A percentile compares a stretch with the other conserved stretches of the same genome.
Evolutionary conservation across 257 asterid genomes (phyloP).

Genomic region (Solanum medicagineum): DNA sequence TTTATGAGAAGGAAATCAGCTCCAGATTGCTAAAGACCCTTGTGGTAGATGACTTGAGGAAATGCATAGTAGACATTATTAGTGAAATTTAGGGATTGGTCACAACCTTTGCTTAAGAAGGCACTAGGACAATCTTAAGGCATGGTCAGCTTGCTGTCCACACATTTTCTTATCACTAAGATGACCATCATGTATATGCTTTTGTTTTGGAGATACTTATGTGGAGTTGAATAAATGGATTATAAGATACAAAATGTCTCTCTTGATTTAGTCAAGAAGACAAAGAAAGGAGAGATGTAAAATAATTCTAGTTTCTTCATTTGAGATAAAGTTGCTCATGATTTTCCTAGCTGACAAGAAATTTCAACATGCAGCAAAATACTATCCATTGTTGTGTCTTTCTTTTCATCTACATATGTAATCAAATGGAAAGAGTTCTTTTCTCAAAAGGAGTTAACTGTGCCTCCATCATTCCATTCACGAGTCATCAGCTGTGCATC

Average conservation of each 20-base stretch:
- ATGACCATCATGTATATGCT: not conserved
- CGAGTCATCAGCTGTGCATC: slow-evolving; percentile 62
- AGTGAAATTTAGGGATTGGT: not conserved
- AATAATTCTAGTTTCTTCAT: not conserved
- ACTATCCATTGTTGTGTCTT: slow-evolving; percentile 59
- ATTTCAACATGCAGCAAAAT: slow-evolving; percentile 63
- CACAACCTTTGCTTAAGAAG: not conserved
- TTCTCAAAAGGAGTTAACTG: slow-evolving; percentile 34
- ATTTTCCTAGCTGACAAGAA: slow-evolving; percentile 8
- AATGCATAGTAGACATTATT: not conserved
- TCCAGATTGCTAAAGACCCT: not conserved
- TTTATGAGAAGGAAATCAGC: not conserved
- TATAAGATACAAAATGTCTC: not conserved
- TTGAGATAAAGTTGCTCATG: not conserved
- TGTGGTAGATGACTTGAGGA: not conserved
- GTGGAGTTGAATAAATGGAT: not conserved
- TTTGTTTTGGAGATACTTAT: not conserved
- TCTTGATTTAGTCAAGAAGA: not conserved
- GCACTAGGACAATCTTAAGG: not conserved
- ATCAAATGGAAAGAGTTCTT: slow-evolving; percentile 60
- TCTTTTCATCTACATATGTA: slow-evolving; percentile 56
- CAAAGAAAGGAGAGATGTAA: not conserved
- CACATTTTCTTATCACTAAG: not conserved
- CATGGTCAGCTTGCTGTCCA: not conserved
- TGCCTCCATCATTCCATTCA: slow-evolving; percentile 60